These are phyloP conservation scores for Pestalotiopsis sp. DNA, from an alignment of 2,329 filamentous ascomycete genomes.

Conservation along the genomic window DNA sequence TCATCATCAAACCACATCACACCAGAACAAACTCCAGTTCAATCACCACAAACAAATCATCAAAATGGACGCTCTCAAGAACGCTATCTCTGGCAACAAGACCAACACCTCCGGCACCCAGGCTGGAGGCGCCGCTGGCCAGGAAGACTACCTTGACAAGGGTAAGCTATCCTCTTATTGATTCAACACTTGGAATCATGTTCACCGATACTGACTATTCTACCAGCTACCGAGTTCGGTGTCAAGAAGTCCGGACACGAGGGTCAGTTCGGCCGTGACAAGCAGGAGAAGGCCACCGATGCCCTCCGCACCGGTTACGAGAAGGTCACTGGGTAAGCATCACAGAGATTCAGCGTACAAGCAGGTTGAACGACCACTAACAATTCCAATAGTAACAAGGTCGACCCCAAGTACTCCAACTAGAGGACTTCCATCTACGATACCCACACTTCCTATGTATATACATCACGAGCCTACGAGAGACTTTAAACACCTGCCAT, in stretches of 20 bases:
- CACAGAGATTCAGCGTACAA: not conserved
- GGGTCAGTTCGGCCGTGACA: conserved; percentile 18
- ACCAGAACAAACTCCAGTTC: no score
- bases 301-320: conserved; percentile 35
- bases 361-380: not conserved
- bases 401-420: conserved; percentile 37
- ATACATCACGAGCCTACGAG: not conserved
- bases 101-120: conserved; percentile 14
- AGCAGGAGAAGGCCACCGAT: conserved; percentile 37
- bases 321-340: conserved; percentile 39
- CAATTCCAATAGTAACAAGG: conserved; percentile 35
- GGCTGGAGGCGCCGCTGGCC: conserved; percentile 16
- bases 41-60: not conserved
- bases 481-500: not conserved
- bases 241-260: conserved; percentile 30
- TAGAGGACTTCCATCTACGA: conserved; percentile 18
- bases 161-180: conserved; percentile 19
- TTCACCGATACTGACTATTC: no score
- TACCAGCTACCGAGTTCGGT: conserved; percentile 27
- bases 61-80: conserved; percentile 33
- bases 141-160: conserved; percentile 36
- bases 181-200: no score
- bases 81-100: conserved; percentile 22
- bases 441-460: not conserved
- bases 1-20: not conserved